A percentile compares a stretch with the other conserved stretches of the same genome.
Conservation (phyloP, 495 filamentous ascomycete genomes). For the Penicillium dipodomyicola region DNA sequence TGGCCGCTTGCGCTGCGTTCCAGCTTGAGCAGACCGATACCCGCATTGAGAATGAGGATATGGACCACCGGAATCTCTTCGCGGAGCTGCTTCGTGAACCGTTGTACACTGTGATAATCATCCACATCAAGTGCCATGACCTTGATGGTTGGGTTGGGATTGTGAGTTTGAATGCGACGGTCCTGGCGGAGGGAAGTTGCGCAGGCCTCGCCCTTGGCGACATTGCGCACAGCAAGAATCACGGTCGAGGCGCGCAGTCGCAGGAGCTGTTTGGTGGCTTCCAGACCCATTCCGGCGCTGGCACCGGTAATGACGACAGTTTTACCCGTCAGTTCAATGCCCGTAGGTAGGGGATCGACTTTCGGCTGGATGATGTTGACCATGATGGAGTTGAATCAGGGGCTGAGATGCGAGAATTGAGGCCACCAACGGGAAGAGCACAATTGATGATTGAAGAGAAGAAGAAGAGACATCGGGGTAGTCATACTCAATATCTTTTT, state of each 20-base stretch:
- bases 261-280: neutral
- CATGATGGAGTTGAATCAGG: neutral
- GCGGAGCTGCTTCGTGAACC: constrained; percentile 17
- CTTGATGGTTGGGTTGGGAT: constrained; percentile 19
- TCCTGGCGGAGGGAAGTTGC: neutral
- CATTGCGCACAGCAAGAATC: constrained; percentile 28
- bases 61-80: constrained; percentile 7
- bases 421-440: neutral
- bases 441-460: neutral
- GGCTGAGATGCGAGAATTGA: neutral
- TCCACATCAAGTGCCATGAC: constrained; percentile 28
- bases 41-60: constrained; percentile 37
- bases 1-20: constrained; percentile 29
- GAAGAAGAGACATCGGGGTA: neutral
- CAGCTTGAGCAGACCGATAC: constrained; percentile 21
- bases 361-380: neutral
- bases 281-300: neutral
- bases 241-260: constrained; percentile 9
- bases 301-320: neutral
- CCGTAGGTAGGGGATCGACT: neutral
- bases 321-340: neutral
- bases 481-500: neutral
- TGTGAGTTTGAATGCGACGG: constrained; percentile 5
- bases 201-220: constrained; percentile 19
- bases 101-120: constrained; percentile 24